Evolutionary conservation across 2,329 filamentous ascomycete species (phyloP).

Genomic region (Beauveria sp.): DNA sequence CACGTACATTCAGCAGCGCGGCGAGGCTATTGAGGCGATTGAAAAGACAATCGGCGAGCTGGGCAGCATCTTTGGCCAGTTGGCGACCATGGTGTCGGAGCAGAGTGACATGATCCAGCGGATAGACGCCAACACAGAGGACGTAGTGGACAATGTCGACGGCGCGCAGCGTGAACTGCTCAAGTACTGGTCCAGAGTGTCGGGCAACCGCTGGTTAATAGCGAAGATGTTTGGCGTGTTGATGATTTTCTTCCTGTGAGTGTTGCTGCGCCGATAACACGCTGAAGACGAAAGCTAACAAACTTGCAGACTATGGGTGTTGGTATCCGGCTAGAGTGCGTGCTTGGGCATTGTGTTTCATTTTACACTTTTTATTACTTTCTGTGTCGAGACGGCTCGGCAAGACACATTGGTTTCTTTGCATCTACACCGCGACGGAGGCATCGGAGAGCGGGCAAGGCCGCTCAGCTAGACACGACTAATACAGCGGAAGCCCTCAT

Average conservation of each 20-base stretch:
- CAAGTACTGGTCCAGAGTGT: slow-evolving; percentile 94
- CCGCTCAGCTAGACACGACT: neutral
- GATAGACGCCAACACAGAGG: slow-evolving; percentile 95
- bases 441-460: neutral
- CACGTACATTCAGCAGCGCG: slow-evolving; percentile 84
- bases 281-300: slow-evolving; percentile 11
- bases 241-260: slow-evolving; percentile 82
- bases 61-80: slow-evolving; percentile 82
- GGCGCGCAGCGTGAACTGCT: slow-evolving; percentile 90
- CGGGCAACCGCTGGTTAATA: slow-evolving; percentile 90
- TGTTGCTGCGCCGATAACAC: slow-evolving; percentile 11
- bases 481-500: neutral
- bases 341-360: neutral
- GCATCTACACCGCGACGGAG: neutral
- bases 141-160: slow-evolving; percentile 97
- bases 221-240: slow-evolving; percentile 73
- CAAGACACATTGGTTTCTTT: slow-evolving; percentile 2
- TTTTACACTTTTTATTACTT: neutral
- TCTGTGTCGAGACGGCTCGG: neutral
- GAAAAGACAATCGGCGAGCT: slow-evolving; percentile 92
- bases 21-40: slow-evolving; percentile 93
- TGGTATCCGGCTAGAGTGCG: slow-evolving; percentile 27
- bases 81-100: slow-evolving; percentile 94
- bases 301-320: slow-evolving; percentile 29
- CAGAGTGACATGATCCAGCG: slow-evolving; percentile 97